A percentile compares a stretch with the other conserved stretches of the same genome.
Evolutionary conservation across 2,329 filamentous ascomycete species (phyloP).

Genomic region (Westerdykella sp.): DNA sequence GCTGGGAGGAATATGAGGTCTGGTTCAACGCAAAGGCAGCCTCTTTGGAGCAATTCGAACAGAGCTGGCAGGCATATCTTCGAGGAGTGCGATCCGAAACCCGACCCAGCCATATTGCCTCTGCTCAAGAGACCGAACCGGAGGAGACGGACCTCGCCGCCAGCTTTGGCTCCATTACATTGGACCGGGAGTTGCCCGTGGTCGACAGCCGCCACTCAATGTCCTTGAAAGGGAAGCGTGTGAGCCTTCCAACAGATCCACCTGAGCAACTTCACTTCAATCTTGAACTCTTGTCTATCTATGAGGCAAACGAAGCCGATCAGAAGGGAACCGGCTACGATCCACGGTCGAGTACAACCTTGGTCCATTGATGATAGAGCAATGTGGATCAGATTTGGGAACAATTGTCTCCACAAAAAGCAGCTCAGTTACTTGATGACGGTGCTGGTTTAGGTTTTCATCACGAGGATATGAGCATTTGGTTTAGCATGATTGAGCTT

Average conservation of each 20-base stretch:
- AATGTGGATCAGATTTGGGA: too few relatives aligned
- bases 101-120: conserved; percentile 27
- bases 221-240: conserved; percentile 12
- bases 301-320: too few relatives aligned
- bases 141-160: conserved; percentile 28
- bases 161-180: conserved; percentile 27
- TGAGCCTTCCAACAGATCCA: conserved; percentile 25
- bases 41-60: conserved; percentile 22
- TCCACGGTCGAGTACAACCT: too few relatives aligned
- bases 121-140: conserved; percentile 22
- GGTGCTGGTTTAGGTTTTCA: too few relatives aligned
- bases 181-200: conserved; percentile 23
- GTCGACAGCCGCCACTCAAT: conserved; percentile 6
- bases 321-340: too few relatives aligned
- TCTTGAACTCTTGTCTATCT: too few relatives aligned
- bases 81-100: conserved; percentile 18
- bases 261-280: conserved; percentile 30
- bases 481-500: too few relatives aligned
- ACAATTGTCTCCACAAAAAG: too few relatives aligned
- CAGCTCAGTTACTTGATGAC: too few relatives aligned
- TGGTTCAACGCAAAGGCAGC: conserved; percentile 26
- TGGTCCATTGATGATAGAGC: too few relatives aligned
- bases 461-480: too few relatives aligned
- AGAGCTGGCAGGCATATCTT: conserved; percentile 23
- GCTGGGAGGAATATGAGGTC: conserved; percentile 25